Percentiles rank a stretch among this genome's conserved stretches.
Evolutionary conservation across 768 basidiomycete species (phyloP).

Genomic region (Antrodiella citrinella): DNA sequence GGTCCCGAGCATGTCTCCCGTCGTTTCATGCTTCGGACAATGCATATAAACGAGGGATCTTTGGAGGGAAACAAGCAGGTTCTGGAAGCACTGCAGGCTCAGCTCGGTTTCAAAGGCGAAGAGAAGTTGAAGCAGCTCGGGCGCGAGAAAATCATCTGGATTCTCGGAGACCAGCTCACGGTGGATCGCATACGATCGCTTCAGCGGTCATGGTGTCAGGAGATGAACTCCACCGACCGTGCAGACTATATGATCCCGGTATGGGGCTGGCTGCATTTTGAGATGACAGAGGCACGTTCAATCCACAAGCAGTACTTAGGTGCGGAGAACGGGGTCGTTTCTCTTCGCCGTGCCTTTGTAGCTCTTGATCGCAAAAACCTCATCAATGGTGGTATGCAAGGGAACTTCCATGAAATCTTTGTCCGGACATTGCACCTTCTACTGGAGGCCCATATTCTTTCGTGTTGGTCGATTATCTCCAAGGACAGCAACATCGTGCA

Average conservation of each 20-base stretch:
- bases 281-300: constrained; percentile 32
- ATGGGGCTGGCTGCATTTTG: constrained; percentile 37
- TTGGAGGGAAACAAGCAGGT: constrained; percentile 8
- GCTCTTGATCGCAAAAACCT: no score
- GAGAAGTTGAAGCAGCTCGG: constrained; percentile 2
- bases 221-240: constrained; percentile 30
- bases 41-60: constrained; percentile 6
- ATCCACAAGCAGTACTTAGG: constrained; percentile 35
- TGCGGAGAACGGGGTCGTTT: constrained; percentile 17
- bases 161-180: constrained; percentile 33
- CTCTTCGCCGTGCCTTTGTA: no score
- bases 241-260: constrained; percentile 21
- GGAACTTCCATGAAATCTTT: constrained; percentile 9
- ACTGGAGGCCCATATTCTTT: constrained; percentile 28
- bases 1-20: constrained; percentile 3
- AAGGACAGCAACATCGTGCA: constrained; percentile 18
- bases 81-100: constrained; percentile 14
- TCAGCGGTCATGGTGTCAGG: constrained; percentile 26
- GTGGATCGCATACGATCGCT: constrained; percentile 29
- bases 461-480: constrained; percentile 23
- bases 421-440: constrained; percentile 23
- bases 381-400: constrained; percentile 14
- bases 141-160: constrained; percentile 21
- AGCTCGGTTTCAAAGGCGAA: not conserved
- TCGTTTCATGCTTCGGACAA: constrained; percentile 6